Evolutionary conservation across 2,329 filamentous ascomycete species (phyloP).

Genomic region (Talaromyces sp.): DNA sequence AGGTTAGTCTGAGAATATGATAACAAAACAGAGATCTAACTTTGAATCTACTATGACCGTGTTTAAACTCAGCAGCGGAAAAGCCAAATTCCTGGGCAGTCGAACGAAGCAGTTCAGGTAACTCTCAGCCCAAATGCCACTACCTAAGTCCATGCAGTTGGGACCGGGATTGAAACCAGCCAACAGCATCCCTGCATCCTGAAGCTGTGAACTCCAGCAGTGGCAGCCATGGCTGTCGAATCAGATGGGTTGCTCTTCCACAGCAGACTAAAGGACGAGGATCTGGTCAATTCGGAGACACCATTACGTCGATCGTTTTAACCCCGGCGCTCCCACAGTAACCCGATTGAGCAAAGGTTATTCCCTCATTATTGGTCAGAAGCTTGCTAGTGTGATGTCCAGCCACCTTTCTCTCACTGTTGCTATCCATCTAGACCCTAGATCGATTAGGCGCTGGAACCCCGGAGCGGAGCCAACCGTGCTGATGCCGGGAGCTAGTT

Average conservation of each 20-base stretch:
- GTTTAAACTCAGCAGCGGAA: not conserved
- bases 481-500: not conserved
- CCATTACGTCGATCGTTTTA: not conserved
- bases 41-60: not conserved
- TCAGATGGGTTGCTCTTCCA: not conserved
- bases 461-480: not conserved
- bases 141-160: not conserved
- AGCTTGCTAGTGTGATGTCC: not conserved
- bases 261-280: not conserved
- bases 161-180: not conserved
- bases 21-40: not conserved
- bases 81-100: not conserved
- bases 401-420: not conserved
- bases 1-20: not conserved
- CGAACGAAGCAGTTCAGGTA: not conserved
- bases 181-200: not conserved
- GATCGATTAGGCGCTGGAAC: not conserved
- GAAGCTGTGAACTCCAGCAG: not conserved
- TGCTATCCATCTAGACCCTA: not conserved
- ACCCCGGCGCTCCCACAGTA: not conserved
- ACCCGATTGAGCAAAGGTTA: not conserved
- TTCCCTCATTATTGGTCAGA: constrained; percentile 2
- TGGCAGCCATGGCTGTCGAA: not conserved
- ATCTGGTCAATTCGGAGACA: constrained; percentile 14
- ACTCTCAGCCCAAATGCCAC: not conserved